phyloP scores from a whole-genome alignment of 352 stramenopile species.

The Phytophthora crassamura region DNA sequence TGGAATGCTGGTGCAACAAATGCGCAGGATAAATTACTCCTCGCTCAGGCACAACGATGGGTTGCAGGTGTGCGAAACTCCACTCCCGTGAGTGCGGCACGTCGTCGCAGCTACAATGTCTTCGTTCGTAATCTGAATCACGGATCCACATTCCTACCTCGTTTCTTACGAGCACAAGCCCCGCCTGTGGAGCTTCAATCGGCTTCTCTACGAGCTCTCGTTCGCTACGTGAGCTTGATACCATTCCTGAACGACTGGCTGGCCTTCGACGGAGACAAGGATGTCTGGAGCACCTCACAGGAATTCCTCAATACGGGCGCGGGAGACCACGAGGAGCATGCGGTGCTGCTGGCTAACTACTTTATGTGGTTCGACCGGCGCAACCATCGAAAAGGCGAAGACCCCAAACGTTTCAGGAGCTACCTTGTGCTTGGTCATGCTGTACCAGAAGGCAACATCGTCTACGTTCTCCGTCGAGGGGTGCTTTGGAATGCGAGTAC shows the following conservation, averaged over 20 bases:
- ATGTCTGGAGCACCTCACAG: slow-evolving; percentile 92
- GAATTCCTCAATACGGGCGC: slow-evolving; percentile 91
- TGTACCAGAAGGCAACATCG: slow-evolving; percentile 88
- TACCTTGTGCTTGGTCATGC: slow-evolving; percentile 91
- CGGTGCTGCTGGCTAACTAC: slow-evolving; percentile 92
- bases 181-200: slow-evolving; percentile 57
- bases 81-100: slow-evolving; percentile 21
- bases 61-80: slow-evolving; percentile 17
- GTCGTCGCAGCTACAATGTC: slow-evolving; percentile 59
- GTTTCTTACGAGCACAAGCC: slow-evolving; percentile 76
- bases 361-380: slow-evolving; percentile 85
- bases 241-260: slow-evolving; percentile 93
- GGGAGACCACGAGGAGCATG: slow-evolving; percentile 92
- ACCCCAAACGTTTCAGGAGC: slow-evolving; percentile 22
- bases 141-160: slow-evolving; percentile 68
- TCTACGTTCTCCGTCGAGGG: slow-evolving; percentile 80
- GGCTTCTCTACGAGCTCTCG: slow-evolving; percentile 42
- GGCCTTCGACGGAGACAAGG: slow-evolving; percentile 73
- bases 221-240: slow-evolving; percentile 93
- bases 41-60: slow-evolving; percentile 38
- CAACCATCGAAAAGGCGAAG: slow-evolving; percentile 34
- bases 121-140: slow-evolving; percentile 83
- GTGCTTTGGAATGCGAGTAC: slow-evolving; percentile 92
- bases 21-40: slow-evolving; percentile 28
- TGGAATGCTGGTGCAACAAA: slow-evolving; percentile 18